phyloP scores from a whole-genome alignment of 768 basidiomycete species.

The Suillus weaverae region DNA sequence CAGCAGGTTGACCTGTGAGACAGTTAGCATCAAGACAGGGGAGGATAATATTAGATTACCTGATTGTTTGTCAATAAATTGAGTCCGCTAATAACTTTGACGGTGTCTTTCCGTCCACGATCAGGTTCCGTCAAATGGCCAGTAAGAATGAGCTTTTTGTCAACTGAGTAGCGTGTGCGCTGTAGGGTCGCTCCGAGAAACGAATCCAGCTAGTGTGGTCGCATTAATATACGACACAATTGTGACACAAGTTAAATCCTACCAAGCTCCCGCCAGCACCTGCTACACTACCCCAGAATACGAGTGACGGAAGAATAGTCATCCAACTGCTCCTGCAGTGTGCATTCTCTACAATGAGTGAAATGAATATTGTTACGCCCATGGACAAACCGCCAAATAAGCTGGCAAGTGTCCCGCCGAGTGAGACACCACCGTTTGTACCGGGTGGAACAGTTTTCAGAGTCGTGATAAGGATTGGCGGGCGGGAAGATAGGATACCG shows the following conservation, averaged over 20 bases:
- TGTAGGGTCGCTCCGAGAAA: slow-evolving; percentile 88
- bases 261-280: slow-evolving; percentile 84
- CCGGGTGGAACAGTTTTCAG: slow-evolving; percentile 76
- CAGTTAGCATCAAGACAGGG: background rate
- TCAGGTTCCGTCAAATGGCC: slow-evolving; percentile 41
- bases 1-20: slow-evolving; percentile 42
- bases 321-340: slow-evolving; percentile 46
- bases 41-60: slow-evolving; percentile 37
- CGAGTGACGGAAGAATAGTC: slow-evolving; percentile 40
- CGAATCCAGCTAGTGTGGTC: slow-evolving; percentile 66
- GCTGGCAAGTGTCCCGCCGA: slow-evolving; percentile 73
- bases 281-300: slow-evolving; percentile 60
- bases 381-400: slow-evolving; percentile 71
- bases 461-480: slow-evolving; percentile 80
- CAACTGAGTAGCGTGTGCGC: slow-evolving; percentile 67
- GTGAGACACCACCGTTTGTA: slow-evolving; percentile 86
- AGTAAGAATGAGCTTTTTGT: slow-evolving; percentile 62
- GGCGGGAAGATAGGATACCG: slow-evolving; percentile 74
- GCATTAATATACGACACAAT: slow-evolving; percentile 6
- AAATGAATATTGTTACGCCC: slow-evolving; percentile 58
- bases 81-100: slow-evolving; percentile 61
- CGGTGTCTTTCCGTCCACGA: slow-evolving; percentile 38
- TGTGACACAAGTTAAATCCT: slow-evolving; percentile 18
- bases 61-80: slow-evolving; percentile 84
- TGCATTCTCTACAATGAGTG: slow-evolving; percentile 61